phyloP scores from a whole-genome alignment of 768 basidiomycete genomes.

The Xanthoconium purpureum region DNA sequence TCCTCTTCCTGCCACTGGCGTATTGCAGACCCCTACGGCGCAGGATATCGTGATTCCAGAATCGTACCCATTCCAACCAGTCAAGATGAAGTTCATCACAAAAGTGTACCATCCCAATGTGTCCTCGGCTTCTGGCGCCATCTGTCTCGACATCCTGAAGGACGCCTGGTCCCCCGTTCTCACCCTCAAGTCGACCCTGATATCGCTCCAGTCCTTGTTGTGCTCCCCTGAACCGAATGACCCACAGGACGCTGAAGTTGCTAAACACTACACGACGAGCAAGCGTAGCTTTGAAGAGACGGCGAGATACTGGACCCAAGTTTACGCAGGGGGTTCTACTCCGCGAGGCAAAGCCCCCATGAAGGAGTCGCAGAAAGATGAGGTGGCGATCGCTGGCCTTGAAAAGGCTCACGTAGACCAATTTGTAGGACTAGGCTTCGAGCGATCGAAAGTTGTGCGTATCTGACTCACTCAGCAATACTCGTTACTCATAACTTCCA shows the following conservation, averaged over 20 bases:
- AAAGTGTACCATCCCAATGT: conserved; percentile 97
- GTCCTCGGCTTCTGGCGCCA: conserved; percentile 90
- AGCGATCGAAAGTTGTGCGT: conserved; percentile 81
- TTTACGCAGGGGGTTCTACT: conserved; percentile 78
- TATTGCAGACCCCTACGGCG: neutral
- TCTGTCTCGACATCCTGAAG: conserved; percentile 83
- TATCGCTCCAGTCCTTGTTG: conserved; percentile 89
- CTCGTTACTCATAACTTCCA: conserved; percentile 1
- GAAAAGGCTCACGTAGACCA: conserved; percentile 80
- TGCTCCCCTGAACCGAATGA: conserved; percentile 95
- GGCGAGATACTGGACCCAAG: conserved; percentile 90
- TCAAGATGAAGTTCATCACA: conserved; percentile 98
- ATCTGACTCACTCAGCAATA: neutral
- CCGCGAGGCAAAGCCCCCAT: conserved; percentile 37
- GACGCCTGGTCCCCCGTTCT: conserved; percentile 96
- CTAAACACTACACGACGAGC: conserved; percentile 93
- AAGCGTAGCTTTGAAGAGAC: conserved; percentile 87
- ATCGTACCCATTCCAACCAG: conserved; percentile 87
- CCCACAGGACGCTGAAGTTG: conserved; percentile 97
- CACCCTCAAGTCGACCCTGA: conserved; percentile 93
- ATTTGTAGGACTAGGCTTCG: conserved; percentile 83
- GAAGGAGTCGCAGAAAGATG: conserved; percentile 37
- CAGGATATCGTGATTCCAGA: conserved; percentile 94
- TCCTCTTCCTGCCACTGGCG: conserved; percentile 5
- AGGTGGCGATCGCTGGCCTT: conserved; percentile 73